These are phyloP conservation scores for Fraxinus excelsior DNA, from an alignment of 257 asterid species.

Conservation along the genomic window DNA sequence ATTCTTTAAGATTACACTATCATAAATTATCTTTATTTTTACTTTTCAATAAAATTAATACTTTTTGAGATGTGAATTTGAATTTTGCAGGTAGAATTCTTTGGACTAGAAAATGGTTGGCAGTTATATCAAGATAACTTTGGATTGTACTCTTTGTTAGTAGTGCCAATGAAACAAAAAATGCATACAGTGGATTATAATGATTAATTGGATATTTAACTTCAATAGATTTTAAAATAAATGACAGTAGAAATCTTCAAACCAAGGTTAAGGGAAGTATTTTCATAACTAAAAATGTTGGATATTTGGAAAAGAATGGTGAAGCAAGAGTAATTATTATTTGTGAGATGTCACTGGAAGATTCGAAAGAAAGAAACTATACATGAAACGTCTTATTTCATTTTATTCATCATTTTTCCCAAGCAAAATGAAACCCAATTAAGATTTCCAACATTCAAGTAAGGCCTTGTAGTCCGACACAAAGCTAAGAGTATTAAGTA, in stretches of 20 bases:
- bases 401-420: not conserved
- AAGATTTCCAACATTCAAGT: not conserved
- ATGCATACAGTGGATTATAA: not conserved
- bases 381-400: not conserved
- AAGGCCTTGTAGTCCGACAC: constrained; percentile 1
- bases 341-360: not conserved
- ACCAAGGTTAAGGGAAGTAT: not conserved
- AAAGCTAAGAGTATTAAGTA: not conserved
- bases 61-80: not conserved
- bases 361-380: not conserved
- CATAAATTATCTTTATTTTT: no score
- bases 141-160: not conserved
- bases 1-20: not conserved
- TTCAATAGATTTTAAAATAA: not conserved
- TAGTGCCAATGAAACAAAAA: not conserved
- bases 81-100: not conserved
- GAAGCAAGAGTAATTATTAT: not conserved
- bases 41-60: not conserved
- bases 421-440: not conserved
- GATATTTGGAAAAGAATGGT: not conserved
- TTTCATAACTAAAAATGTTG: not conserved
- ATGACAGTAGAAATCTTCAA: not conserved
- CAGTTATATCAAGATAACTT: not conserved
- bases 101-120: not conserved
- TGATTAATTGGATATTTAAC: not conserved